phyloP scores from a whole-genome alignment of 73 alveolate genomes.

The Tetrahymena elliotti region DNA sequence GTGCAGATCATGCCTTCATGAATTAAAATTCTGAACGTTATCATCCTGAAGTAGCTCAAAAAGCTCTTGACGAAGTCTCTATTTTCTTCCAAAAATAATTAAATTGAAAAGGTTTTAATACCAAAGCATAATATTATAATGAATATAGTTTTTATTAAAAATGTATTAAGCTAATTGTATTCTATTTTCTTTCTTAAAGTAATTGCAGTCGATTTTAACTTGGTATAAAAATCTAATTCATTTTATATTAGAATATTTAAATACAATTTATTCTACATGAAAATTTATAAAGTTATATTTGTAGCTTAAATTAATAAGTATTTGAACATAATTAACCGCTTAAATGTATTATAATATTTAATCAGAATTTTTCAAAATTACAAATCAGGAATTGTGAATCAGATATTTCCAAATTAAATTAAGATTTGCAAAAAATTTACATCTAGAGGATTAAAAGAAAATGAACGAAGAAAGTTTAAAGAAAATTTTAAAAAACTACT shows the following conservation, averaged over 20 bases:
- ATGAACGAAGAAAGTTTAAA: neutral
- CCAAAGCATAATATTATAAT: neutral
- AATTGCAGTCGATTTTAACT: too few species aligned
- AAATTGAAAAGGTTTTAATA: neutral
- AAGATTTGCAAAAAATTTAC: neutral
- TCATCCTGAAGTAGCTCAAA: neutral
- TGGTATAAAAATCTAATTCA: too few species aligned
- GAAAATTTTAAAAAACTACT: neutral
- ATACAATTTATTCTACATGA: too few species aligned
- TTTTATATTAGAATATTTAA: too few species aligned
- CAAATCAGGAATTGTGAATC: neutral
- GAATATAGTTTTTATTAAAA: neutral
- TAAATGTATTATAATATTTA: too few species aligned
- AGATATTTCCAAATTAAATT: neutral
- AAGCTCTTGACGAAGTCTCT: neutral
- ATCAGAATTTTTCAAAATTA: neutral
- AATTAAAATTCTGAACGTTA: neutral
- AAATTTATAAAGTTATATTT: too few species aligned
- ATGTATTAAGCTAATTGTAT: neutral
- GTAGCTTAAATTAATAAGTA: too few species aligned
- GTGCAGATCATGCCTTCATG: neutral
- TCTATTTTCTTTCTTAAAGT: too few species aligned
- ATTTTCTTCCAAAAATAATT: neutral
- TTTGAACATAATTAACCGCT: neutral
- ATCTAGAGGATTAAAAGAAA: too few species aligned